A percentile compares a stretch with the other conserved stretches of the same genome.
Conservation (phyloP, 2,329 filamentous ascomycete species). For the Colletotrichum cuscutae region DNA sequence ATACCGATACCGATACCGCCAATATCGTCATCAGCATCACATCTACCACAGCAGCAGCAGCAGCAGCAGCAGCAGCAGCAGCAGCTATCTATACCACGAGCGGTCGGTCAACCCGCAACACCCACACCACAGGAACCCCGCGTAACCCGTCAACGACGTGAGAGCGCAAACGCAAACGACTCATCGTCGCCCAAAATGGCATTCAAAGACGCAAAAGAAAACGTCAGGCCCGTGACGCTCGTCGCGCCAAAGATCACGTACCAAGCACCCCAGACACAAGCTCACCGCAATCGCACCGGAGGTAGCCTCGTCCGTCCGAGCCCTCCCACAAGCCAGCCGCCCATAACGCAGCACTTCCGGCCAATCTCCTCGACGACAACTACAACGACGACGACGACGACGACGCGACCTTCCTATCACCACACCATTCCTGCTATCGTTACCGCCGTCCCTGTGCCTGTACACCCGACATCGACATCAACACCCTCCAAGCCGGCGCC, state of each 20-base stretch:
- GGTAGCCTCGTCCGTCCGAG: conserved; percentile 35
- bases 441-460: conserved; percentile 23
- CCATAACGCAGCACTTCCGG: conserved; percentile 32
- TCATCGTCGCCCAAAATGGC: conserved; percentile 6
- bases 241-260: conserved; percentile 54
- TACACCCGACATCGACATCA: conserved; percentile 31
- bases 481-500: conserved; percentile 40
- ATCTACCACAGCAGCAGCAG: not conserved
- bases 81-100: not conserved
- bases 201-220: conserved; percentile 38
- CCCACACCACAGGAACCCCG: not conserved
- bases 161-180: conserved; percentile 12
- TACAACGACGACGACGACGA: too few species aligned
- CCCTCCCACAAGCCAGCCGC: conserved; percentile 36
- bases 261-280: conserved; percentile 48
- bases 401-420: conserved; percentile 1
- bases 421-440: conserved; percentile 11
- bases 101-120: not conserved
- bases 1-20: conserved; percentile 23
- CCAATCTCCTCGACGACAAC: not conserved
- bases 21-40: not conserved
- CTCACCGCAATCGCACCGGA: conserved; percentile 16
- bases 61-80: not conserved
- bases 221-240: conserved; percentile 46
- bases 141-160: conserved; percentile 20